phyloP scores from a whole-genome alignment of 192 early-diverging fungal genomes.

The Backusella macrospora region DNA sequence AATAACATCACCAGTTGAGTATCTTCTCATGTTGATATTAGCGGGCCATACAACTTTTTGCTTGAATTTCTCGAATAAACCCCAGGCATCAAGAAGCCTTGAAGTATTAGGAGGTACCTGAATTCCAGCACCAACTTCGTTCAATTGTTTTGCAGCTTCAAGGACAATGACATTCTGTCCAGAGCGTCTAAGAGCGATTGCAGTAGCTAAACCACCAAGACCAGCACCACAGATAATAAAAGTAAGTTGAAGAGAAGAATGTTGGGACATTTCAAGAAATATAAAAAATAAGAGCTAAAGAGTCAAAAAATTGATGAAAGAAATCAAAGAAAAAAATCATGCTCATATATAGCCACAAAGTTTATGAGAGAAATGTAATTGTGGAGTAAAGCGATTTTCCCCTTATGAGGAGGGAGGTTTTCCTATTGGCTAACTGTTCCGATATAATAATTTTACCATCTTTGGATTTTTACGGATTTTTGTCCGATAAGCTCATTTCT shows the following conservation, averaged over 20 bases:
- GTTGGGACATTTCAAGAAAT: constrained; percentile 19
- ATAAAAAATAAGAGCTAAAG: constrained; percentile 9
- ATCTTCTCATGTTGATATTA: constrained; percentile 25
- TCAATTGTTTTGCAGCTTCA: constrained; percentile 23
- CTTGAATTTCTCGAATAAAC: constrained; percentile 16
- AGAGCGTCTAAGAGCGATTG: constrained; percentile 21
- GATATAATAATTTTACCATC: not conserved
- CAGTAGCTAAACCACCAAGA: constrained; percentile 23
- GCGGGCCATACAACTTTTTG: constrained; percentile 19
- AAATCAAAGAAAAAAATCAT: not conserved
- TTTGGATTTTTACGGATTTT: not conserved
- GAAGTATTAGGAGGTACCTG: constrained; percentile 27
- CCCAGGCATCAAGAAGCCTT: constrained; percentile 22
- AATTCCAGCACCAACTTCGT: constrained; percentile 28
- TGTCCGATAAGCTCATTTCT: constrained; percentile 2
- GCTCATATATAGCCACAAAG: constrained; percentile 13
- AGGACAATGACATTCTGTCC: constrained; percentile 25
- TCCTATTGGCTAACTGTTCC: not conserved
- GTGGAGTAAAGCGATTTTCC: constrained; percentile 5
- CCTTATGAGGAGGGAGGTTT: not conserved
- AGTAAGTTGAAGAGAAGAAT: constrained; percentile 1
- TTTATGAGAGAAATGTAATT: constrained; percentile 6
- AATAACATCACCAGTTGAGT: constrained; percentile 26
- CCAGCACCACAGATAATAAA: constrained; percentile 25
- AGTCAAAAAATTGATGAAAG: not conserved